Conservation (phyloP, 768 basidiomycete species). For the Serendipita sp. region DNA sequence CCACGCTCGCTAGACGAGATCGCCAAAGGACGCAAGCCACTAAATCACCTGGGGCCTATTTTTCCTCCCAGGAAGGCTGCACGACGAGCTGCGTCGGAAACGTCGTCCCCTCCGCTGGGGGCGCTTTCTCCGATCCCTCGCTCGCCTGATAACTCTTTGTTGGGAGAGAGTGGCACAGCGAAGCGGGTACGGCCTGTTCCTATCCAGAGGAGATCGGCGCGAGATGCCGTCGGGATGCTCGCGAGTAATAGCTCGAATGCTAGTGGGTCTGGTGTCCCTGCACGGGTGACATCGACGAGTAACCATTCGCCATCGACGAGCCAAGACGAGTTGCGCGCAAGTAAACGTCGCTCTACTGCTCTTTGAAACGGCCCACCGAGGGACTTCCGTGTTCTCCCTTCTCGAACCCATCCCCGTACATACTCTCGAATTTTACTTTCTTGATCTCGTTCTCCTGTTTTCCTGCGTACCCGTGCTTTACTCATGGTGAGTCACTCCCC, state of each 20-base stretch:
- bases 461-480: no score
- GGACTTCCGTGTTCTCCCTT: no score
- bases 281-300: no score
- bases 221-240: neutral
- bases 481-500: no score
- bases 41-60: neutral
- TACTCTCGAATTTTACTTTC: no score
- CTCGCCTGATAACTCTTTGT: neutral
- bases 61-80: neutral
- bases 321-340: no score
- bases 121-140: neutral
- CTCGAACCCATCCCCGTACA: no score
- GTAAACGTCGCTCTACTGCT: no score
- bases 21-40: neutral
- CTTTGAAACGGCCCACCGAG: no score
- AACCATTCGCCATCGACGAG: no score
- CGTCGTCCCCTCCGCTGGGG: neutral
- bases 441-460: no score
- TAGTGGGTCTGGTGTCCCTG: no score
- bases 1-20: neutral
- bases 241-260: neutral
- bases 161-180: neutral
- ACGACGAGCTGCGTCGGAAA: neutral
- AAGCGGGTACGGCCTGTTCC: neutral
- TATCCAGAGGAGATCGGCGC: neutral